A percentile compares a stretch with the other conserved stretches of the same genome.
Conservation (phyloP, 257 asterid genomes). For the Solanum piurae region DNA sequence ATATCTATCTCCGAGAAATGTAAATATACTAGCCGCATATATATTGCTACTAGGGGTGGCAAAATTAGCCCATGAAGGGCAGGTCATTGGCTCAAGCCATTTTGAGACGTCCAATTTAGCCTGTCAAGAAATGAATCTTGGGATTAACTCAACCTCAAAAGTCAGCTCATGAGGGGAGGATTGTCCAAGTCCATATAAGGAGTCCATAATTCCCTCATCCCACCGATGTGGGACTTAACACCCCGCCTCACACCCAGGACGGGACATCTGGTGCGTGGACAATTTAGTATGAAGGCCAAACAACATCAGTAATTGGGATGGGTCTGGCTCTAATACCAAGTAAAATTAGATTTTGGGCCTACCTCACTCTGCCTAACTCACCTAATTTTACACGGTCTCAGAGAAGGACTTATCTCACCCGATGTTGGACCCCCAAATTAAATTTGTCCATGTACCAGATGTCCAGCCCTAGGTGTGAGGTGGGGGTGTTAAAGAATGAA, state of each 20-base stretch:
- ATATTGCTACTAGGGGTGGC: neutral
- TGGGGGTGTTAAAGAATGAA: neutral
- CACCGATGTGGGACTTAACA: neutral
- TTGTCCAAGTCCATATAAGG: neutral
- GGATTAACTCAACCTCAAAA: neutral
- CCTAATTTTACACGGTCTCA: neutral
- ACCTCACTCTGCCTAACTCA: too few species aligned
- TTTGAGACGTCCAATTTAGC: neutral
- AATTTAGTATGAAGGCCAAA: neutral
- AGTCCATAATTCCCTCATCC: neutral
- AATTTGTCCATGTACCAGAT: neutral
- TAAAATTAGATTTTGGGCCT: neutral
- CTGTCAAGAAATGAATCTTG: neutral
- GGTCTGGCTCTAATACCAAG: neutral
- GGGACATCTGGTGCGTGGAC: neutral
- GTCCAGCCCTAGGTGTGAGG: neutral
- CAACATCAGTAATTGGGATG: neutral
- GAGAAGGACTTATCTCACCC: neutral
- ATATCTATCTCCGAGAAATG: neutral
- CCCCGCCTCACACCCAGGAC: neutral
- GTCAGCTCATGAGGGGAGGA: neutral
- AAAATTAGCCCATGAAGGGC: neutral
- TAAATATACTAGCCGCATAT: neutral
- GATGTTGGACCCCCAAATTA: neutral
- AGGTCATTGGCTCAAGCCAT: neutral